Evolutionary conservation across 768 basidiomycete species (phyloP).

Genomic region (Macrolepiota albuminosa): DNA sequence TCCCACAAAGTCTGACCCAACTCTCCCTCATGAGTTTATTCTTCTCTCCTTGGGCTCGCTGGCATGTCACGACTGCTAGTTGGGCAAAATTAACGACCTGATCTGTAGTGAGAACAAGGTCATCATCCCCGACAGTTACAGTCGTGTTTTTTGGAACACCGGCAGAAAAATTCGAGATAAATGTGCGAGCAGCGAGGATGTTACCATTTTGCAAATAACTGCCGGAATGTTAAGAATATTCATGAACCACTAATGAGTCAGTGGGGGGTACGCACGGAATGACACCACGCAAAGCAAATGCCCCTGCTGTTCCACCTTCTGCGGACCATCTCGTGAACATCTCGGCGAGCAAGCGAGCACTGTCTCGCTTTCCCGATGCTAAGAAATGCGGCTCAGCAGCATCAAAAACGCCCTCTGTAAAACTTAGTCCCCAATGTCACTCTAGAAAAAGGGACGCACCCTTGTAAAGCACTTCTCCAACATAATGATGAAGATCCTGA

Average conservation of each 20-base stretch:
- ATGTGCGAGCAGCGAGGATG: slow-evolving; percentile 90
- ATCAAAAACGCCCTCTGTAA: slow-evolving; percentile 68
- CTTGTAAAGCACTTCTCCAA: slow-evolving; percentile 86
- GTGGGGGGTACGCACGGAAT: slow-evolving; percentile 60
- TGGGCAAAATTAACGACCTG: slow-evolving; percentile 84
- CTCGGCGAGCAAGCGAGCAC: slow-evolving; percentile 79
- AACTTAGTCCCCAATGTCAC: background rate
- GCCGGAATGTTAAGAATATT: slow-evolving; percentile 5
- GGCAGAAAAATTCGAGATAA: slow-evolving; percentile 76
- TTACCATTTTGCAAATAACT: slow-evolving; percentile 84
- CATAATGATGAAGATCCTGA: slow-evolving; percentile 80
- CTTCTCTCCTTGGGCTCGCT: slow-evolving; percentile 77
- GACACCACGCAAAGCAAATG: slow-evolving; percentile 80
- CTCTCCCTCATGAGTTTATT: slow-evolving; percentile 72
- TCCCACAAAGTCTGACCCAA: slow-evolving; percentile 82
- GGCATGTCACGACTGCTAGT: slow-evolving; percentile 83
- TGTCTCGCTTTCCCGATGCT: slow-evolving; percentile 83
- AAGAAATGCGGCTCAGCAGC: slow-evolving; percentile 80
- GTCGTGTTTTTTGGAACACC: slow-evolving; percentile 49
- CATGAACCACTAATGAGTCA: background rate
- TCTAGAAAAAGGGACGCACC: slow-evolving; percentile 36
- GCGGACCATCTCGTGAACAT: slow-evolving; percentile 81
- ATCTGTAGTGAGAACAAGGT: slow-evolving; percentile 73
- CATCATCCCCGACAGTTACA: slow-evolving; percentile 49
- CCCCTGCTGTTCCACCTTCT: slow-evolving; percentile 47